A percentile compares a stretch with the other conserved stretches of the same genome.
Evolutionary conservation across 306 rosid species (phyloP).

Genomic region (Luffa aegyptiaca): DNA sequence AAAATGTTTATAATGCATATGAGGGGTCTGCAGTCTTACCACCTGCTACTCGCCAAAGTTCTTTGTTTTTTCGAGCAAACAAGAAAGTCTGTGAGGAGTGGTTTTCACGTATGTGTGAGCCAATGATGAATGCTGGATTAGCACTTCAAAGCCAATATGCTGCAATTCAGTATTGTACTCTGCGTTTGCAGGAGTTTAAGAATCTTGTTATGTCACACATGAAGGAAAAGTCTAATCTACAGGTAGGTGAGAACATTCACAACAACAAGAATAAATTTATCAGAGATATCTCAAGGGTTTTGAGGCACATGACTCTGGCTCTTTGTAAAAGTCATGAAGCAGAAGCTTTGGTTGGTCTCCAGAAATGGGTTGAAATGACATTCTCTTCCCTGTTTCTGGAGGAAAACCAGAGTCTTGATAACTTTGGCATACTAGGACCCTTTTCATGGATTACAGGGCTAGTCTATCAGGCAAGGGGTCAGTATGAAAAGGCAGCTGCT

Average conservation of each 20-base stretch:
- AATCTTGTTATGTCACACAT: constrained; percentile 43
- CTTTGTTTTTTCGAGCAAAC: constrained; percentile 89
- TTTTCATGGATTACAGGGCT: constrained; percentile 85
- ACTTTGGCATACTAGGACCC: constrained; percentile 32
- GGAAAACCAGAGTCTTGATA: constrained; percentile 45
- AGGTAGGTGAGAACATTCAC: constrained; percentile 44
- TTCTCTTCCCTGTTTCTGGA: constrained; percentile 61
- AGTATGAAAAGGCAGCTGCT: constrained; percentile 87
- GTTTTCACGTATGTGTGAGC: constrained; percentile 98
- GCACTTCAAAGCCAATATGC: constrained; percentile 84
- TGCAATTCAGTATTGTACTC: constrained; percentile 71
- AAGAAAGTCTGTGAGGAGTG: constrained; percentile 97
- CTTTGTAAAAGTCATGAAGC: constrained; percentile 73
- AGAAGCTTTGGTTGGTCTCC: constrained; percentile 71
- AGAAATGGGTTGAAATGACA: constrained; percentile 61
- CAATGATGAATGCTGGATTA: constrained; percentile 97
- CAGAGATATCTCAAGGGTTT: constrained; percentile 55
- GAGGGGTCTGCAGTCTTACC: constrained; percentile 90
- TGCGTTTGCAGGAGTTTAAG: constrained; percentile 75
- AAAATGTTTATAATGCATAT: constrained; percentile 88
- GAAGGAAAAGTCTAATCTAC: constrained; percentile 77
- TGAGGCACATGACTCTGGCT: constrained; percentile 71
- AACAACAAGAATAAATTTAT: constrained; percentile 46
- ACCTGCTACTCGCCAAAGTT: constrained; percentile 64
- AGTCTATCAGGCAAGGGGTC: constrained; percentile 76